A percentile compares a stretch with the other conserved stretches of the same genome.
phyloP scores from a whole-genome alignment of 2,329 filamentous ascomycete genomes.

The Cytospora leucostoma region DNA sequence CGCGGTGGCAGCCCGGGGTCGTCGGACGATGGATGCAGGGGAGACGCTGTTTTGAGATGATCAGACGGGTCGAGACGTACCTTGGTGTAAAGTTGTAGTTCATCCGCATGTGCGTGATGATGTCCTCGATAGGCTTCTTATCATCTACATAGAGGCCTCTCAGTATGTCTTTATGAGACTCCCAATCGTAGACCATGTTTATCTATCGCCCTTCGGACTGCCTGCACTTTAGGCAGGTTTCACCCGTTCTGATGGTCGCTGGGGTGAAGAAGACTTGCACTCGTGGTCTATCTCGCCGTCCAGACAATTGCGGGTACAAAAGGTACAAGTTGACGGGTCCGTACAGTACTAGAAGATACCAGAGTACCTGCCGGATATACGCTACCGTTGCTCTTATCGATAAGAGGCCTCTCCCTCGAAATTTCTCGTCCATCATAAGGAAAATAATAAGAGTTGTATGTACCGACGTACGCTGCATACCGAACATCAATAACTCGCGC shows the following conservation, averaged over 20 bases:
- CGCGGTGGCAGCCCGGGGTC: conserved; percentile 19
- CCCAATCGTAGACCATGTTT: conserved; percentile 52
- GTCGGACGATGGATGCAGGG: background rate
- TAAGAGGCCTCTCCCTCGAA: conserved; percentile 15
- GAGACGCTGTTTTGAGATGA: background rate
- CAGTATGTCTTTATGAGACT: conserved; percentile 45
- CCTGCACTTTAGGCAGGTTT: background rate
- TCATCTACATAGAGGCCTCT: conserved; percentile 74
- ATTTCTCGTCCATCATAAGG: conserved; percentile 23
- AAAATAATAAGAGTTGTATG: background rate
- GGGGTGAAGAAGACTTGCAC: conserved; percentile 16
- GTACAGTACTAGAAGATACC: too few species aligned
- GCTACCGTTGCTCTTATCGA: conserved; percentile 20
- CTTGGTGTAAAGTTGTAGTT: conserved; percentile 69
- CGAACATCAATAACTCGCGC: too few species aligned
- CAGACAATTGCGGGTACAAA: background rate
- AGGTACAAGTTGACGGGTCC: background rate
- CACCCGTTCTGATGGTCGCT: background rate
- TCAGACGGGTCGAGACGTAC: conserved; percentile 46
- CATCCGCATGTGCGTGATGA: conserved; percentile 69
- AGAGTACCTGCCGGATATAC: too few species aligned
- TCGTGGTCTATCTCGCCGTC: conserved; percentile 21
- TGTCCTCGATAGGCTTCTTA: conserved; percentile 70
- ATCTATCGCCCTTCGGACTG: background rate
- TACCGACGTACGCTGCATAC: too few species aligned